Evolutionary conservation across 331 rosid genomes (phyloP), one percentile per base, ranked within the genome.

Genomic region (Malus hybrid): DNA sequence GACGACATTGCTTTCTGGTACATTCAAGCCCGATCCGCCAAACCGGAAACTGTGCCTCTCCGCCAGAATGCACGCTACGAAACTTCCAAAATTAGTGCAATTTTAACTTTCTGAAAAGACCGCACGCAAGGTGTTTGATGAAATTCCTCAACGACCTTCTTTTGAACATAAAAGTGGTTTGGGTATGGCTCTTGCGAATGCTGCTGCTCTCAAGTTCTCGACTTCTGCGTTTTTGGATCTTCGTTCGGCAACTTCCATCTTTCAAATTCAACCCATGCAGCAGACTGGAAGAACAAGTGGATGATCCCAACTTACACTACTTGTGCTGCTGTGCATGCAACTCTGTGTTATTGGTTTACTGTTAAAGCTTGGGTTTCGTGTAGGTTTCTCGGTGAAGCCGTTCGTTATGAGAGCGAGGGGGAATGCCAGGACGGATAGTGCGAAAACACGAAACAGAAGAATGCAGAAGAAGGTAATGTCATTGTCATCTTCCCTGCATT

Each of bases 391-490:
- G 34, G 73, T 27, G 87, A 87, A 72, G 78, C 86, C 88, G 33
- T 36, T 87, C 20, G 85, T 82, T 52, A 65, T 87, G 59, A 78
- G 86, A 80, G 95, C 90, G 28, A 88, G 93, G 74, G 92, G 78
- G 68, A 87, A 81, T 68, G 74, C 88, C 18, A 87, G 87, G 81
- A 85, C 46, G 62, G 96, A 91, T 81, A 91, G 83, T 77, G 82
- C 90, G 5, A 94, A 90, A 89, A 78, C 81, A 71, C 86, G 82
- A 44, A 91, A 87, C 76, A 82, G 88, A 77, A 94, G 87, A 84
- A 85, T 70, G 84, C 88, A 59, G 73, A 87, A 90, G 83, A 94
- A 90, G 93, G 98, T 90, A 24, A 55, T 33, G 31, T 6, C 42
- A 19, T 52, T 19, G 59, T 16, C 46, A 3, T 59, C 16, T 60